Evolutionary conservation across 257 asterid species (phyloP), one percentile per base, ranked within the genome.

Genomic region (Paulownia fortunei): DNA sequence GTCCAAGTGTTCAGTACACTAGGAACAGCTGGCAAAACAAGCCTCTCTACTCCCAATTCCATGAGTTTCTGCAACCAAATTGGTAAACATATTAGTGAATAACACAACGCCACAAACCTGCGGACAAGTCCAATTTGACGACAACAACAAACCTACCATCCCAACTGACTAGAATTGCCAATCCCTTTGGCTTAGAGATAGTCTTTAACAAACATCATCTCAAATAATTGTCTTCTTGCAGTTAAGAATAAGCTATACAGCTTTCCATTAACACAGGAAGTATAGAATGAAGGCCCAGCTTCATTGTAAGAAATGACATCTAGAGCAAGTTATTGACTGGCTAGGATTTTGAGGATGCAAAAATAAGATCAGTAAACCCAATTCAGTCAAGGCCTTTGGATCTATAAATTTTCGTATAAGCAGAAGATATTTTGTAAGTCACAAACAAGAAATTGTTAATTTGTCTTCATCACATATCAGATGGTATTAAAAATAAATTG

Each of bases 1-100:
- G 87, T 89, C 98, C 99, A 95, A 39, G 98, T 89, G 78, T 81
- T 74, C 36, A 95, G 78, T 59, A 87, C 93, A 59, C 80, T 76
- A 46, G 94, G 92, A 63, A 84, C 89, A 62, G 98, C 97, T 36
- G 99, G 98, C 86, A 95, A 88, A 72, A 95, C 92, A 47, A 95
- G 93, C 87, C 91, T 91, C 85, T 91, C 88, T 10, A 95, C 98
- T 77, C 98, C 97, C 59, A 90, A 79, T 65, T 83, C 91, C 75
- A 27, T 19, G 26, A 92, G 95, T 86, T 79, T 86, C 99, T 94
- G 88, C 82, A 74, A 79, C 39, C 64, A 80, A 71, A 64, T 19
- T 41, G 42, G 60, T 60, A 19, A 32, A 37, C 4, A 39, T 30
- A 79, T 74, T 16, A 73, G 64, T 30, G 51, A 59, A 61, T 36